Conservation (phyloP, 768 basidiomycete species). For the Amanita rimosa region DNA sequence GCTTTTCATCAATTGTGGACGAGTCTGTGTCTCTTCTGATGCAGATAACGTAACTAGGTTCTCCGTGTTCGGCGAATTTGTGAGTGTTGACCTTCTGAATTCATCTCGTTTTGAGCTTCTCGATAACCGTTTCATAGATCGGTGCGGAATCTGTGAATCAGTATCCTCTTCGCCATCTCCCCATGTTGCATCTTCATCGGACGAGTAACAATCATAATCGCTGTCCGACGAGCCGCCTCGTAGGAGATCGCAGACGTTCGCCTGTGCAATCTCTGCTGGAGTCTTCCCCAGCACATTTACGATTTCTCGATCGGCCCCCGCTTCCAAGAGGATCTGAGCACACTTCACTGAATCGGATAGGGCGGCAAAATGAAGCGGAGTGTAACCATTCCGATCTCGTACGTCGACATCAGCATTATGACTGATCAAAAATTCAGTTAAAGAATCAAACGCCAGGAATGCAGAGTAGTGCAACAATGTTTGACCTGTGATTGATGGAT, state of each 20-base stretch:
- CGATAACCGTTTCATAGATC: slow-evolving; percentile 20
- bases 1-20: slow-evolving; percentile 10
- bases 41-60: slow-evolving; percentile 20
- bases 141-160: slow-evolving; percentile 26
- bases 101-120: slow-evolving; percentile 19
- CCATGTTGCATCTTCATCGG: slow-evolving; percentile 48
- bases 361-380: slow-evolving; percentile 80
- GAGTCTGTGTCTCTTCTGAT: slow-evolving; percentile 7
- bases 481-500: slow-evolving; percentile 62
- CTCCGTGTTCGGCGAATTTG: slow-evolving; percentile 12
- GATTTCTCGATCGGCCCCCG: slow-evolving; percentile 71
- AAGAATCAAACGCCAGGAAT: slow-evolving; percentile 62
- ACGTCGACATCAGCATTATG: slow-evolving; percentile 71
- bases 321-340: slow-evolving; percentile 54
- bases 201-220: slow-evolving; percentile 15
- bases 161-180: slow-evolving; percentile 65
- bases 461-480: slow-evolving; percentile 83
- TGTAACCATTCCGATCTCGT: slow-evolving; percentile 85
- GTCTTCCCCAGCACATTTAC: slow-evolving; percentile 66
- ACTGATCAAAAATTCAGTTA: slow-evolving; percentile 61
- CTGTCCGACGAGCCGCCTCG: slow-evolving; percentile 15
- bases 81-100: slow-evolving; percentile 15
- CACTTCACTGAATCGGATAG: slow-evolving; percentile 54
- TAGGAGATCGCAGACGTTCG: slow-evolving; percentile 32
- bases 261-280: slow-evolving; percentile 43